Conservation (phyloP, 2,329 filamentous ascomycete species). For the Trichophyton benhamiae region DNA sequence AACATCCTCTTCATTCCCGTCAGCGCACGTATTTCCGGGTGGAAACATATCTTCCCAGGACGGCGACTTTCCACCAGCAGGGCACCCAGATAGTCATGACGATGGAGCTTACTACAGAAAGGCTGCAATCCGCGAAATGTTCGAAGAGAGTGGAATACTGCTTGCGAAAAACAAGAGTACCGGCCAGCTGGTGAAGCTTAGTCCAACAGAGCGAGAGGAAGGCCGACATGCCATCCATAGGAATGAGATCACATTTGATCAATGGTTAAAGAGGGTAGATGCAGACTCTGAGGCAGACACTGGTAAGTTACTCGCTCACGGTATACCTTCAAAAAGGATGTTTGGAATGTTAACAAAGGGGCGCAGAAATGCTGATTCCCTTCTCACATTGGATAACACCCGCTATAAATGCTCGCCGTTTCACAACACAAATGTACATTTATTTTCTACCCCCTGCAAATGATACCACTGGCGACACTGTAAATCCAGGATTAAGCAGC, state of each 20-base stretch:
- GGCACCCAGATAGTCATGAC: conserved; percentile 47
- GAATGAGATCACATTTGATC: conserved; percentile 51
- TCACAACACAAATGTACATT: conserved; percentile 93
- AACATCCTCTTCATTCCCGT: conserved; percentile 72
- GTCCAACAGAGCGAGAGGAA: conserved; percentile 47
- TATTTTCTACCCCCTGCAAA: conserved; percentile 63
- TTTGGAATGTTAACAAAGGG: neutral
- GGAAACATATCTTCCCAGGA: conserved; percentile 71
- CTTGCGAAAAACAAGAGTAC: conserved; percentile 43
- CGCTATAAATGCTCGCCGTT: conserved; percentile 53
- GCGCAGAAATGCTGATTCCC: conserved; percentile 46
- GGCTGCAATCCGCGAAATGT: conserved; percentile 79
- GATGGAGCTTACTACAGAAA: conserved; percentile 66
- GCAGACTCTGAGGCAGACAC: conserved; percentile 42
- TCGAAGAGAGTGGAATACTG: conserved; percentile 87
- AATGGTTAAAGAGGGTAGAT: conserved; percentile 45
- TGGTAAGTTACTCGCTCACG: conserved; percentile 29
- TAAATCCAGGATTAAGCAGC: conserved; percentile 28
- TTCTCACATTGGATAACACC: conserved; percentile 94
- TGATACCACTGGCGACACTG: conserved; percentile 18
- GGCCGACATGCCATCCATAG: conserved; percentile 59
- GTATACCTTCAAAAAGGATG: neutral
- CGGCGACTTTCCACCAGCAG: conserved; percentile 42
- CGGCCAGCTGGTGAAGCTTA: conserved; percentile 47
- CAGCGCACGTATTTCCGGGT: conserved; percentile 90